Base-by-base conservation (phyloP, 2,329 filamentous ascomycete species). In the Phialemonium atrogriseum region DNA sequence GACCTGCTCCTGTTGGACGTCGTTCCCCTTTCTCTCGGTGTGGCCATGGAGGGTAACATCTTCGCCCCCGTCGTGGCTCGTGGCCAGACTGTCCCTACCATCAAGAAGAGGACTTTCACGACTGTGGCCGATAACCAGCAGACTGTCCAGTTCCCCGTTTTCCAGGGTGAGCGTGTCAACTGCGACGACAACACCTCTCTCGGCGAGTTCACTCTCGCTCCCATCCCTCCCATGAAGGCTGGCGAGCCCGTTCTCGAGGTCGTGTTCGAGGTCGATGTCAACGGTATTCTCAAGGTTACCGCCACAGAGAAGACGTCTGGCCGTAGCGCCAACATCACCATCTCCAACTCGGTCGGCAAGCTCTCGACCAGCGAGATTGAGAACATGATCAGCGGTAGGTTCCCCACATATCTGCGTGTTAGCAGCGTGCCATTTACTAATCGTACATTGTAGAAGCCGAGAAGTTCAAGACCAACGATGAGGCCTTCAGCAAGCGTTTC, bases 261-360 rank as follows among this genome's bases (percentile, higher is more conserved):
- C 50, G 87, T 96, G 62, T 96, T 98, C 68, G 91, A 98, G 72
- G 91, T 98, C 57, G 91, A 98, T 51, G 91, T 95, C 76, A 98
- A 98, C 74, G 91, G 91, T 81, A 94, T 95, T 62, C 81, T 98
- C 47, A 98, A 98, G 80, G 91, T 96, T 55, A 96, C 89, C 43
- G 91, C 91, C 48, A 95, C 89, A 28, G 91, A 98, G 78, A 98
- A 98, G 80, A 89, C 86, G 50, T 94, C 91, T 20, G 91, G 91
- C 55, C 88, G 91, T 62, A 91, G 76, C 56, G 91, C 91, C 67
- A 98, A 98, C 80, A 98, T 98, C 64, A 98, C 91, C 60, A 98
- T 98, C 68, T 86, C 85, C 67, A 98, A 98, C 80, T 94, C 91
- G 38, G 89, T 98, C 54, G 91, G 91, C 63, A 98, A 98, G 76